Conservation (phyloP, 352 stramenopile species). For the Phytophthora constricta region DNA sequence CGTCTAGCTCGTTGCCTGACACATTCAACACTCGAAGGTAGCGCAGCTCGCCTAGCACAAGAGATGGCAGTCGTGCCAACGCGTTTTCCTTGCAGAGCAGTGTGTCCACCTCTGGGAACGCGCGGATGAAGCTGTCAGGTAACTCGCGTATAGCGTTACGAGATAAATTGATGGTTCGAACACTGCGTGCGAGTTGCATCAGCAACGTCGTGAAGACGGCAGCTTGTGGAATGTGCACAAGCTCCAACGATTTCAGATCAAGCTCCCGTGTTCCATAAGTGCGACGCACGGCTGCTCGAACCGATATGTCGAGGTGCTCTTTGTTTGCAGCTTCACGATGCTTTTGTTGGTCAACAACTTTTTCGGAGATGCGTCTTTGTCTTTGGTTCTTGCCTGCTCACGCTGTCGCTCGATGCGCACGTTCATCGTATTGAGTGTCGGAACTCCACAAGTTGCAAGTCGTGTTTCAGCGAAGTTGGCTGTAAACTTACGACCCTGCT, state of each 20-base stretch:
- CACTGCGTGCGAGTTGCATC: constrained; percentile 65
- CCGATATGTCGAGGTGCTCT: constrained; percentile 20
- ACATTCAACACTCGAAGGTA: constrained; percentile 52
- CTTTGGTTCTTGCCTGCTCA: constrained; percentile 23
- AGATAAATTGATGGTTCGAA: constrained; percentile 68
- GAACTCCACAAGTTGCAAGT: constrained; percentile 63
- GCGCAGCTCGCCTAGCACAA: constrained; percentile 33
- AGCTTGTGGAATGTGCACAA: constrained; percentile 60
- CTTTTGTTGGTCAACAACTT: constrained; percentile 28
- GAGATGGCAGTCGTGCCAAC: constrained; percentile 47
- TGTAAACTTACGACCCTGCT: constrained; percentile 48
- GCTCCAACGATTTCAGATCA: constrained; percentile 69
- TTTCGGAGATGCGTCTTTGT: constrained; percentile 10
- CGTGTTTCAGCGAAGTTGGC: constrained; percentile 64
- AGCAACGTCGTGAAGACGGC: constrained; percentile 69
- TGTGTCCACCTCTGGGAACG: constrained; percentile 59
- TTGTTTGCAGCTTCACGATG: constrained; percentile 16
- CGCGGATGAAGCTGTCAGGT: constrained; percentile 49
- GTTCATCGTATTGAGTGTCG: constrained; percentile 70
- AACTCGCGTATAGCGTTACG: constrained; percentile 74
- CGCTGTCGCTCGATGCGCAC: constrained; percentile 63
- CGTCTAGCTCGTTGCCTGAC: constrained; percentile 67
- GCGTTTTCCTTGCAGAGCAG: constrained; percentile 75
- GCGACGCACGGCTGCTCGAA: constrained; percentile 52
- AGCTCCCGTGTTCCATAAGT: constrained; percentile 63